Evolutionary conservation across 2,329 filamentous ascomycete genomes (phyloP), one percentile per base, ranked within the genome.

Genomic region (Fusarium subtropicale): DNA sequence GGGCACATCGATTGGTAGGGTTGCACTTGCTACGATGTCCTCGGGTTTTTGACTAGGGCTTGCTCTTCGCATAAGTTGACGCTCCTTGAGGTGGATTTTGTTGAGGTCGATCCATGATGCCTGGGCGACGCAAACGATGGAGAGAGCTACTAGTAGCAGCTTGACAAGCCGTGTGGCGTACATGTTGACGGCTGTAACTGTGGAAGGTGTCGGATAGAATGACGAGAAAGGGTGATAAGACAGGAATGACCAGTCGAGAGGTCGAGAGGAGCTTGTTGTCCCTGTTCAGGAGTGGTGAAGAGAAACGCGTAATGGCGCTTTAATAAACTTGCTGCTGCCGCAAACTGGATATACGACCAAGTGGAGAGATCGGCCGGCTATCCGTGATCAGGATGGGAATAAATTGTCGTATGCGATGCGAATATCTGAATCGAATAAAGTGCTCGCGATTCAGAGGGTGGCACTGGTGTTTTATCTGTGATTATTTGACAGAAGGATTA

Each of bases 81-180:
- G 71, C 54, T 56, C 67, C 26, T 69, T 63, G 22, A 67, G 20
- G 61, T 68, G 65, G 42, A 63, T 36, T 66, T 79, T 46, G 60
- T 68, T 63, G 36, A 62, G 26, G 65, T 80, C 66, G 64, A 77
- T 60, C 71, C 73, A 75, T 30, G 77, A 75, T 53, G 80, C 85
- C 71, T 87, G 83, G 45, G 82, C 82, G 38, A 84, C 77, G 46
- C 79, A 80, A 56, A 82, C 66, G 60, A 85, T 74, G 44, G 84
- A 84, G 53, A 87, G 77, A 44, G 83, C 84, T 69, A 86, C 76
- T 66, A 87, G 73, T 59, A 88, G 76, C 62, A 87, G 75, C 72
- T 83, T 79, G 34, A 86, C 62, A 51, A 84, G 70, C 60, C 81
- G 81, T 56, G 77, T 78, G 30, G 82, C 77, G 74, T 83, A 83